phyloP scores from a whole-genome alignment of 495 filamentous ascomycete species.

The Penicillium atrosanguineum region DNA sequence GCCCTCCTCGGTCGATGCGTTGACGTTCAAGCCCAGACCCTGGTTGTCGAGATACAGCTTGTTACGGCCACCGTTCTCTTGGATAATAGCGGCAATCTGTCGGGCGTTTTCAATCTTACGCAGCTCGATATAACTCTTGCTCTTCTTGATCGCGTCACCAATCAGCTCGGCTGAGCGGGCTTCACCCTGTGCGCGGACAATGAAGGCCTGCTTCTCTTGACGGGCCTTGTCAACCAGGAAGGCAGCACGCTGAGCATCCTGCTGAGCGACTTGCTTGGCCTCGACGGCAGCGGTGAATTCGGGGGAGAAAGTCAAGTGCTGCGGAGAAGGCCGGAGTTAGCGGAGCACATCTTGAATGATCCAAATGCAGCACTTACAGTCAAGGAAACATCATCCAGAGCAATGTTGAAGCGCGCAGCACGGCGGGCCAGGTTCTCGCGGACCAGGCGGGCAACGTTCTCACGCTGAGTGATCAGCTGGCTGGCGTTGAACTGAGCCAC shows the following conservation, averaged over 20 bases:
- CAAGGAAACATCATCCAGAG: constrained; percentile 94
- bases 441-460: constrained; percentile 89
- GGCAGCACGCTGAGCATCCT: constrained; percentile 95
- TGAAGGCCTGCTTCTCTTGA: constrained; percentile 98
- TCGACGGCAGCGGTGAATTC: constrained; percentile 99
- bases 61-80: constrained; percentile 85
- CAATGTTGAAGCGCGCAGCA: constrained; percentile 94
- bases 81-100: constrained; percentile 76
- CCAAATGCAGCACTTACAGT: constrained; percentile 60
- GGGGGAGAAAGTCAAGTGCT: constrained; percentile 98
- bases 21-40: constrained; percentile 88
- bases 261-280: constrained; percentile 98
- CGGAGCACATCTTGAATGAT: background rate
- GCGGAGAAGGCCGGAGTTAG: constrained; percentile 21
- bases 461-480: constrained; percentile 97
- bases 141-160: constrained; percentile 99
- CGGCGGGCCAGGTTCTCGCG: constrained; percentile 88
- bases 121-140: constrained; percentile 90
- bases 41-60: constrained; percentile 90
- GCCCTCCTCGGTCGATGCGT: constrained; percentile 38
- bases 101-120: constrained; percentile 96
- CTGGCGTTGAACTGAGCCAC: constrained; percentile 99
- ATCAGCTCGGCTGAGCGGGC: constrained; percentile 97
- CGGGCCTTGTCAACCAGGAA: constrained; percentile 98
- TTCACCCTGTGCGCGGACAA: constrained; percentile 98